phyloP scores from a whole-genome alignment of 768 basidiomycete species.

The Tulasnella sp. region DNA sequence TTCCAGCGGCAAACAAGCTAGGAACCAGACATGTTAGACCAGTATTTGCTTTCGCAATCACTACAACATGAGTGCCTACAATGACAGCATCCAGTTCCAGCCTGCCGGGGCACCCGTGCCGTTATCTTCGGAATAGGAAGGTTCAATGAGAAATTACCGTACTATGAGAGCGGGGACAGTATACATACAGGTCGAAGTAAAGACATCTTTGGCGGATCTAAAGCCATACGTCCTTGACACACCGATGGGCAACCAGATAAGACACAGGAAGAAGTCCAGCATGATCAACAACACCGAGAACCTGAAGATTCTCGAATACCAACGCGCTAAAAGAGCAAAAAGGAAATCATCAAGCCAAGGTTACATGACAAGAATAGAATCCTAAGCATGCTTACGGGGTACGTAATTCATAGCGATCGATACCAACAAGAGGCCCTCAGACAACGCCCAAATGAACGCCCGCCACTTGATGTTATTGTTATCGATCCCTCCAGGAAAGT shows the following conservation, averaged over 20 bases:
- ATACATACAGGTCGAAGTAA: conserved; percentile 61
- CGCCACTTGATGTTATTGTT: conserved; percentile 75
- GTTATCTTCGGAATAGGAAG: conserved; percentile 49
- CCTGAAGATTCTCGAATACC: conserved; percentile 68
- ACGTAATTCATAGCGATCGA: conserved; percentile 78
- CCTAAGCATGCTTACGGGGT: conserved; percentile 47
- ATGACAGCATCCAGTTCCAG: conserved; percentile 89
- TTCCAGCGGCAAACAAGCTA: conserved; percentile 79
- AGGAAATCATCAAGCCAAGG: not conserved
- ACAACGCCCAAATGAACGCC: conserved; percentile 71
- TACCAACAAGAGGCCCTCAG: conserved; percentile 59
- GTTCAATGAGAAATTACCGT: not conserved
- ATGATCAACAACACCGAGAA: conserved; percentile 64
- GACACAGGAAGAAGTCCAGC: conserved; percentile 77
- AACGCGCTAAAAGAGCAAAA: conserved; percentile 21
- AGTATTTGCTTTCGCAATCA: not conserved
- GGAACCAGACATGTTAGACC: not conserved
- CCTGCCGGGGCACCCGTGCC: conserved; percentile 77
- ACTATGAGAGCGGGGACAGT: not conserved
- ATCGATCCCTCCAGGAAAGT: conserved; percentile 70
- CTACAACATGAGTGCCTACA: conserved; percentile 38
- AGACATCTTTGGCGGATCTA: conserved; percentile 71
- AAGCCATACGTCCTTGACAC: conserved; percentile 86
- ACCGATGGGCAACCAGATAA: conserved; percentile 89
- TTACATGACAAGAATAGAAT: not conserved